Evolutionary conservation across 345 rosid species (phyloP).

Genomic region (Melastoma malabathricum): DNA sequence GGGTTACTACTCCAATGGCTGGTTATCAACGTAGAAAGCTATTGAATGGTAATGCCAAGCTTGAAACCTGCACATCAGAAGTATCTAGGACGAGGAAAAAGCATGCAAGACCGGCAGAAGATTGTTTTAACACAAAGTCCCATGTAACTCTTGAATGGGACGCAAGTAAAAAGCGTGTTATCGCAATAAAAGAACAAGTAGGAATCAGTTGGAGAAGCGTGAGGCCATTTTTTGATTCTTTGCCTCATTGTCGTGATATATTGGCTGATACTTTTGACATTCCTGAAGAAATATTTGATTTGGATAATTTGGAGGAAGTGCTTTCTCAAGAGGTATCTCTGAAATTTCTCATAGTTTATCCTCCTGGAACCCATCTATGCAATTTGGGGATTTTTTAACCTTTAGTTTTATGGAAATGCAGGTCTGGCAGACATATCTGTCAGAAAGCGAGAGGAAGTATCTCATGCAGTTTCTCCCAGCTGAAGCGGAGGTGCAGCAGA

Average conservation of each 20-base stretch:
- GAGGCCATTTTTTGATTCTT: constrained; percentile 37
- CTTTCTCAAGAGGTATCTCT: constrained; percentile 63
- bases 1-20: constrained; percentile 38
- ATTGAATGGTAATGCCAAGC: constrained; percentile 44
- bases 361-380: too few relatives aligned
- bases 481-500: constrained; percentile 38
- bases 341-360: constrained; percentile 3
- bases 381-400: constrained; percentile 4
- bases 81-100: constrained; percentile 57
- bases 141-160: constrained; percentile 89
- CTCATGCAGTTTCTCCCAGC: constrained; percentile 78
- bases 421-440: constrained; percentile 65
- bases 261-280: constrained; percentile 57
- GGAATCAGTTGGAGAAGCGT: constrained; percentile 54
- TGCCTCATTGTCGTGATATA: constrained; percentile 20
- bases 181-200: constrained; percentile 80
- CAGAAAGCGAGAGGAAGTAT: constrained; percentile 52
- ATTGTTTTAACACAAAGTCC: constrained; percentile 37
- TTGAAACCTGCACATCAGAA: constrained; percentile 39
- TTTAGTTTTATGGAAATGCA: constrained; percentile 12
- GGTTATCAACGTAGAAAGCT: constrained; percentile 80
- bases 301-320: constrained; percentile 52
- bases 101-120: constrained; percentile 28
- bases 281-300: constrained; percentile 57
- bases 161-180: constrained; percentile 34